These are phyloP conservation scores for Rhodocollybia butyracea DNA, from an alignment of 768 basidiomycete genomes.

Conservation along the genomic window DNA sequence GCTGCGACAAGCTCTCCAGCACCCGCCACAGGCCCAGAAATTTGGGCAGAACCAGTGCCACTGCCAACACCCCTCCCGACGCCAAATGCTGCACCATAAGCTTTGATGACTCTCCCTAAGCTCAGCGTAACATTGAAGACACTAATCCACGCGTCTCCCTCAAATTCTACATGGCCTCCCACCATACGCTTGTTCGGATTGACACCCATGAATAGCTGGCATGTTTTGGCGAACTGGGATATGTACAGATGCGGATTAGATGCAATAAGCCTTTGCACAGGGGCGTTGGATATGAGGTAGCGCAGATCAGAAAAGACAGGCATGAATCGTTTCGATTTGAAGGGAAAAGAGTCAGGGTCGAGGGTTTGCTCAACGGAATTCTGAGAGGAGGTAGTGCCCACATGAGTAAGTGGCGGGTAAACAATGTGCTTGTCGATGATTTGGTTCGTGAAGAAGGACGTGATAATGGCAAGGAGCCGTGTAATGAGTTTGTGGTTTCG, in stretches of 20 bases:
- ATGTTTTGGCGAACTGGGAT: slow-evolving; percentile 67
- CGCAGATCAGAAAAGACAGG: slow-evolving; percentile 90
- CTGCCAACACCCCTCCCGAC: background rate
- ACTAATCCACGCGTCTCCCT: slow-evolving; percentile 95
- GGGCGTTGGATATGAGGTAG: slow-evolving; percentile 76
- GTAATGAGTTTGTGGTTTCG: slow-evolving; percentile 69
- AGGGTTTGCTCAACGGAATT: slow-evolving; percentile 30
- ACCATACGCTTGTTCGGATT: slow-evolving; percentile 86
- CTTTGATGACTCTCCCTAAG: slow-evolving; percentile 83
- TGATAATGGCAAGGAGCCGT: slow-evolving; percentile 78
- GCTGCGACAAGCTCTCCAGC: slow-evolving; percentile 60
- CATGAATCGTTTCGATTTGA: slow-evolving; percentile 95
- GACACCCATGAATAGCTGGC: slow-evolving; percentile 90
- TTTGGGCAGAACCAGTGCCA: background rate
- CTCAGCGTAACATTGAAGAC: slow-evolving; percentile 95
- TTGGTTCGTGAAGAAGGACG: slow-evolving; percentile 91
- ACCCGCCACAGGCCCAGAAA: slow-evolving; percentile 35
- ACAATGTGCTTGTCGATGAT: slow-evolving; percentile 70
- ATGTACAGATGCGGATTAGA: slow-evolving; percentile 59
- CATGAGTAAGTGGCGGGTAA: slow-evolving; percentile 28
- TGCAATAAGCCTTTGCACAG: slow-evolving; percentile 78
- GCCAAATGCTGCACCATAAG: slow-evolving; percentile 74
- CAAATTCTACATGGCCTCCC: slow-evolving; percentile 88
- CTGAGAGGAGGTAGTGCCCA: slow-evolving; percentile 1
- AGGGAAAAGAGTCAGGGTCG: slow-evolving; percentile 82